These are phyloP conservation scores for Colletotrichum musicola DNA, from an alignment of 2,329 filamentous ascomycete species.

Conservation along the genomic window DNA sequence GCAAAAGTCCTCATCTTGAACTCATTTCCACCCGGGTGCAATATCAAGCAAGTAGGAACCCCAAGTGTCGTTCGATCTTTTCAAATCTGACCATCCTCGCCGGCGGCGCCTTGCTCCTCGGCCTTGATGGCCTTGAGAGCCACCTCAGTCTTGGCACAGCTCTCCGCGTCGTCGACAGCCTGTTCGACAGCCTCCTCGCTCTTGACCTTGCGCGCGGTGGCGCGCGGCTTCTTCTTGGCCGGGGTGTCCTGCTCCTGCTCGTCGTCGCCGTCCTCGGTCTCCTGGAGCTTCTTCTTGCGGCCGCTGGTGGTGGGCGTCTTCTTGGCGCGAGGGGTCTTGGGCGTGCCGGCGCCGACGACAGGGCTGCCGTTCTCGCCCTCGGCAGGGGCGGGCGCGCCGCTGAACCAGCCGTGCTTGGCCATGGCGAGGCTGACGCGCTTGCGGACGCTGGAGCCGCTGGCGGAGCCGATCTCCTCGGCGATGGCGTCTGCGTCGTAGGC, in stretches of 20 bases:
- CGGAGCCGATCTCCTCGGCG: conserved; percentile 14
- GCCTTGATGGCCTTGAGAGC: not conserved
- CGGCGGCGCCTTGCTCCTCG: not conserved
- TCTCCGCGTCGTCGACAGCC: not conserved
- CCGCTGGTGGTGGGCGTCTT: conserved; percentile 8
- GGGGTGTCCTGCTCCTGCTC: conserved; percentile 19
- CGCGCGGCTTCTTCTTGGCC: conserved; percentile 27
- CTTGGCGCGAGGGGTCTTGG: conserved; percentile 11
- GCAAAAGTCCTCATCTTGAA: not conserved
- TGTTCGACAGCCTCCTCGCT: not conserved
- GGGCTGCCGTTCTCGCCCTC: not conserved
- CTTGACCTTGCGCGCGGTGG: conserved; percentile 11
- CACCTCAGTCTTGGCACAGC: not conserved
- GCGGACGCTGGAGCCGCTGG: conserved; percentile 22
- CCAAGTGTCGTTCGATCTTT: too few relatives aligned
- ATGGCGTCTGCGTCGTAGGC: conserved; percentile 7
- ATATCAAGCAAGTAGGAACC: not conserved
- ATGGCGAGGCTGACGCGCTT: conserved; percentile 18
- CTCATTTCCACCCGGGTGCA: not conserved
- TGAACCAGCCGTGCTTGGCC: conserved; percentile 23
- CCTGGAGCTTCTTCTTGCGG: conserved; percentile 31
- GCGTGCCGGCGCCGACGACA: not conserved
- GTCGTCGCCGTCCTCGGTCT: not conserved
- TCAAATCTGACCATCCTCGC: not conserved
- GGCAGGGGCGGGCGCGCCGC: not conserved